These are phyloP conservation scores for Serendipita sp. DNA, from an alignment of 768 basidiomycete species.

Conservation along the genomic window DNA sequence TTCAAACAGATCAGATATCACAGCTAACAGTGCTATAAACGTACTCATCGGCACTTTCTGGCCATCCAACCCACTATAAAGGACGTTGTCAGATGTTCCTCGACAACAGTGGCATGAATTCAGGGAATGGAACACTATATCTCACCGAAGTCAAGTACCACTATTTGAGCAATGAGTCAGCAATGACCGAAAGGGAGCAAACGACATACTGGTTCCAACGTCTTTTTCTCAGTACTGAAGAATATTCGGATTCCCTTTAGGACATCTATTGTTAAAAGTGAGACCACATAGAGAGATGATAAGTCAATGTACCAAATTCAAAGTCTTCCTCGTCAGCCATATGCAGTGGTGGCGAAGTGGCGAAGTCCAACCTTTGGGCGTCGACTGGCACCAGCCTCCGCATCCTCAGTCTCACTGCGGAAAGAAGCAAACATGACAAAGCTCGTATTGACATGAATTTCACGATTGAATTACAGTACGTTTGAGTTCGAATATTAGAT, in stretches of 20 bases:
- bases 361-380: too few relatives aligned
- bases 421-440: too few relatives aligned
- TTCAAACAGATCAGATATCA: not conserved
- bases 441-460: too few relatives aligned
- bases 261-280: not conserved
- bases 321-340: too few relatives aligned
- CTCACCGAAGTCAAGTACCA: not conserved
- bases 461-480: too few relatives aligned
- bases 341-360: too few relatives aligned
- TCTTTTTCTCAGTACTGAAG: not conserved
- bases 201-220: not conserved
- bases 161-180: not conserved
- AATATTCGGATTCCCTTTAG: not conserved
- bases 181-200: not conserved
- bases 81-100: not conserved
- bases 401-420: too few relatives aligned
- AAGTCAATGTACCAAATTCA: too few relatives aligned
- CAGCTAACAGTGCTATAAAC: not conserved
- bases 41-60: not conserved
- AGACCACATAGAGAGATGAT: too few relatives aligned
- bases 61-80: slow-evolving; percentile 1
- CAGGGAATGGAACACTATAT: not conserved
- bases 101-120: too few relatives aligned
- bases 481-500: too few relatives aligned
- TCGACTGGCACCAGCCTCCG: too few relatives aligned